Base-by-base conservation (phyloP, 257 asterid genomes). In the Eustoma russellianum region DNA sequence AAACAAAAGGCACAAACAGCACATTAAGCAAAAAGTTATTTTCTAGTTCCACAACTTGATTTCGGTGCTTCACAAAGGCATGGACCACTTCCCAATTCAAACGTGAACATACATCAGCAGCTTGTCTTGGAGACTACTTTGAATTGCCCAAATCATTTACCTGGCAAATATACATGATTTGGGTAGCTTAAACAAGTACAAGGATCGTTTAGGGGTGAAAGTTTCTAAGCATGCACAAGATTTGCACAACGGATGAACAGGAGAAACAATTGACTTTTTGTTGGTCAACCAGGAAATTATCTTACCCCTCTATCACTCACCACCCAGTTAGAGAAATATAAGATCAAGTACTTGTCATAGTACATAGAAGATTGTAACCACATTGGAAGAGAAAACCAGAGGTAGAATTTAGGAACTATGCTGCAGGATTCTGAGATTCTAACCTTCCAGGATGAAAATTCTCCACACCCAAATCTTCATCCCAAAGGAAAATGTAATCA, bases 401-500 rank as follows among this genome's bases (percentile, higher is more conserved):
- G 49, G 5, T 13, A 16, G 10, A 33, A 13, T 14, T 11, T 40
- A 17, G 24, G 13, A 24, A 59, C 2, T 5, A 8, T 18, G 16
- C 6, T 16, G n/a, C n/a, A 46, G 7, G 16, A 53, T 7, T 17
- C 52, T 41, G 41, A 56, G 47, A 59, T 33, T 11, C 33, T 56
- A 74, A 88, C 98, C 98, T 85, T 74, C 95, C 86, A 33, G 97
- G 97, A 48, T 81, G 74, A 64, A 92, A 92, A 70, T 88, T 34
- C 67, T 78, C 73, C 70, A 88, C 95, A 7, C 97, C 97, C 66
- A 92, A 73, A 77, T 92, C 98, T 75, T 92, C 98, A 76, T 92
- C 98, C 98, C 98, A 92, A 13, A 92, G 86, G 72, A 92, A 92
- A 70, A 92, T 77, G 76, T 85, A 92, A 75, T 92, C 95, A 50